Conservation (phyloP, 352 stramenopile genomes). For the Pythium folliculosum region DNA sequence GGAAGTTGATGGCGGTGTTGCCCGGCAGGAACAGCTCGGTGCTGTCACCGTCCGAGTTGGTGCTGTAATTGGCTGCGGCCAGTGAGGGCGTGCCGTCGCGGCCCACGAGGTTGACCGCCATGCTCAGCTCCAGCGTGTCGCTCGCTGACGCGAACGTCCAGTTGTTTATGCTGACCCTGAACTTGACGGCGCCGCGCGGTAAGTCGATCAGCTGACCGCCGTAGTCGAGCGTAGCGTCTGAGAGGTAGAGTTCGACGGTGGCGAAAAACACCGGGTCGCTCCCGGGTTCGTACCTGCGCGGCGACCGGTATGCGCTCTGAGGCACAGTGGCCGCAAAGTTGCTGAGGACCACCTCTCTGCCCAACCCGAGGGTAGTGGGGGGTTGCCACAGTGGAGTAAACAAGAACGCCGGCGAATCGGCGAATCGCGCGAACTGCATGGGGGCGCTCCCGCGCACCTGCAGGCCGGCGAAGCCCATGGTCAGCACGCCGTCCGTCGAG, state of each 20-base stretch:
- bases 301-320: neutral
- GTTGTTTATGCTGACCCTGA: neutral
- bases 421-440: neutral
- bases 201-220: neutral
- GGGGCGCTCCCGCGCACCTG: neutral
- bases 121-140: constrained; percentile 5
- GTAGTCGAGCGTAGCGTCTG: neutral
- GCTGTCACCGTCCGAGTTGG: neutral
- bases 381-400: too few species aligned
- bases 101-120: neutral
- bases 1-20: constrained; percentile 1
- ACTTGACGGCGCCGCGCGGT: constrained; percentile 1
- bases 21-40: neutral
- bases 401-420: constrained; percentile 5
- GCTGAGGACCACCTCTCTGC: too few species aligned
- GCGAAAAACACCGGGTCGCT: neutral
- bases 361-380: too few species aligned
- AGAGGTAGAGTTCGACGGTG: neutral
- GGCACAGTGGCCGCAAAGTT: constrained; percentile 6
- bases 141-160: neutral
- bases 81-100: neutral
- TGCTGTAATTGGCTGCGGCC: neutral
- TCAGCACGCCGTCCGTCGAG: neutral
- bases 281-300: neutral
- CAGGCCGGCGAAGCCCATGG: constrained; percentile 10